phyloP scores from a whole-genome alignment of 805 yeast species.

The Ogataea minuta region DNA sequence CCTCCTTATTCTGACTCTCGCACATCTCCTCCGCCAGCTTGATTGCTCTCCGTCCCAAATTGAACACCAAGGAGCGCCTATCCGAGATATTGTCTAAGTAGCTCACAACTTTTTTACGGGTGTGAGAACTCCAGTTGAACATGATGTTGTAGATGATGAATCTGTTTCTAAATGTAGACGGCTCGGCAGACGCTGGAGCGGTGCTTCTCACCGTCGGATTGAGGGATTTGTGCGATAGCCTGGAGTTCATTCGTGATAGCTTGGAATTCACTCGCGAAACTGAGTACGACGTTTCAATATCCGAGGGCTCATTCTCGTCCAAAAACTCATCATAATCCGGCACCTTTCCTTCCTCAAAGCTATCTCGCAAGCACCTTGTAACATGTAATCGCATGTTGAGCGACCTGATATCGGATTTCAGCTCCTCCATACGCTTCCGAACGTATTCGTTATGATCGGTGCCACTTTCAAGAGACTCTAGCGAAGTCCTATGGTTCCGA shows the following conservation, averaged over 20 bases:
- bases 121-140: constrained; percentile 71
- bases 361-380: constrained; percentile 23
- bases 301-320: constrained; percentile 23
- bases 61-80: constrained; percentile 29
- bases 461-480: constrained; percentile 20
- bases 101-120: constrained; percentile 58
- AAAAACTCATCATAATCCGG: constrained; percentile 29
- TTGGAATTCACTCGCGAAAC: constrained; percentile 16
- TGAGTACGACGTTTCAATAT: constrained; percentile 19
- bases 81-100: constrained; percentile 42
- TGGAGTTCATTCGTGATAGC: too few species aligned
- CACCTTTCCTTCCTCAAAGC: constrained; percentile 27
- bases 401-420: constrained; percentile 30
- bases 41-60: constrained; percentile 31
- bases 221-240: constrained; percentile 20
- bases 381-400: constrained; percentile 32
- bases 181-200: constrained; percentile 31
- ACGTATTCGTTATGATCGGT: constrained; percentile 5
- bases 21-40: constrained; percentile 31
- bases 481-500: constrained; percentile 25
- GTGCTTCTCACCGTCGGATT: constrained; percentile 15
- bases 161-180: constrained; percentile 48
- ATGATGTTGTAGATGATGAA: constrained; percentile 74
- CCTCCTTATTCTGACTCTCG: constrained; percentile 10
- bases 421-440: constrained; percentile 18